Conservation (phyloP, 108 stramenopile genomes). For the Nannochloropsis salina region DNA sequence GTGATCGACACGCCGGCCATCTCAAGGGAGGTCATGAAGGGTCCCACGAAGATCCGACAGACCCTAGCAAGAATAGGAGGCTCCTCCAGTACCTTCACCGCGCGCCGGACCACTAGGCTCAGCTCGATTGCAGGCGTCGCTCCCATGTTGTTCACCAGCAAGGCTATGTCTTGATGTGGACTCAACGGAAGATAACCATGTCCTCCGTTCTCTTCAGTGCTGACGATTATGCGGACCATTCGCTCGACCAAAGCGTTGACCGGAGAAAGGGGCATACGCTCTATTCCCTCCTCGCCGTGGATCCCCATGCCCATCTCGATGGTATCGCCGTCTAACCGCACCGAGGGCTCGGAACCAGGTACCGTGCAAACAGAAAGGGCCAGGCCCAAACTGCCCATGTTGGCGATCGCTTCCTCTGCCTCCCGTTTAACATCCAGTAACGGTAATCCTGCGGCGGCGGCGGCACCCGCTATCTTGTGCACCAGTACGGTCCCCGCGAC, state of each 20-base stretch:
- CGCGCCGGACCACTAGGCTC: slow-evolving; percentile 64
- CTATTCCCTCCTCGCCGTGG: slow-evolving; percentile 91
- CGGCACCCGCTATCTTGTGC: slow-evolving; percentile 89
- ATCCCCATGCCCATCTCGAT: slow-evolving; percentile 94
- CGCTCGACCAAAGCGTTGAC: slow-evolving; percentile 67
- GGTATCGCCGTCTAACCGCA: slow-evolving; percentile 48
- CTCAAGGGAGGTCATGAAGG: slow-evolving; percentile 91
- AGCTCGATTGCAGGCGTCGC: slow-evolving; percentile 90
- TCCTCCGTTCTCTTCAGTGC: slow-evolving; percentile 43
- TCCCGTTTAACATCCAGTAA: slow-evolving; percentile 56
- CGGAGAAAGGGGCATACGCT: slow-evolving; percentile 61
- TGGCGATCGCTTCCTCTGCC: background rate
- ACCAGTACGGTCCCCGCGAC: slow-evolving; percentile 90
- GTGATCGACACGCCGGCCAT: slow-evolving; percentile 88
- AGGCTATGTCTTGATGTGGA: slow-evolving; percentile 27
- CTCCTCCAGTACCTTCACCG: slow-evolving; percentile 50
- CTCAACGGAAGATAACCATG: slow-evolving; percentile 35
- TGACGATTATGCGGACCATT: slow-evolving; percentile 66
- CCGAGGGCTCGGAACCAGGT: slow-evolving; percentile 67
- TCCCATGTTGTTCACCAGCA: slow-evolving; percentile 87
- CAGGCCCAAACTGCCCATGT: slow-evolving; percentile 79
- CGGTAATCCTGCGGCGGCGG: slow-evolving; percentile 64
- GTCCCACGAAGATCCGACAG: slow-evolving; percentile 67
- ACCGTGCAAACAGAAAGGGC: slow-evolving; percentile 80
- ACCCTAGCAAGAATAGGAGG: slow-evolving; percentile 54